These are phyloP conservation scores for Tremella fuciformis DNA, from an alignment of 768 basidiomycete species.

Conservation along the genomic window DNA sequence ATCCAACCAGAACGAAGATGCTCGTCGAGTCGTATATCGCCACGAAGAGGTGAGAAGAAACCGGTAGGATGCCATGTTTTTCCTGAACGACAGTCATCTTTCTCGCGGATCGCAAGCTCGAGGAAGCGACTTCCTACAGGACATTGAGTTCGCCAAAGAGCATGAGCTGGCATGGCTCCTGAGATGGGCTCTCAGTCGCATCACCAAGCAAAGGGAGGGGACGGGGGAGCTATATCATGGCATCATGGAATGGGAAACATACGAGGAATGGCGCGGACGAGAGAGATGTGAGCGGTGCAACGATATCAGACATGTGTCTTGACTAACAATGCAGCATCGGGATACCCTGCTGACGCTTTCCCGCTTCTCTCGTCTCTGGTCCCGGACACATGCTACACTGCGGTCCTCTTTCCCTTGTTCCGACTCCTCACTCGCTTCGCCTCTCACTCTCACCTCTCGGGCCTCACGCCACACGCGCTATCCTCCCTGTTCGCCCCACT, in stretches of 20 bases:
- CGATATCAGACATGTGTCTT: constrained; percentile 9
- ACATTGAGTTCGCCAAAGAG: constrained; percentile 76
- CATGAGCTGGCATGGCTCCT: constrained; percentile 88
- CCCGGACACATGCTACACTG: constrained; percentile 20
- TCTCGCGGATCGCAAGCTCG: neutral
- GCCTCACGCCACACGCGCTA: constrained; percentile 85
- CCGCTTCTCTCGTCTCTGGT: constrained; percentile 60
- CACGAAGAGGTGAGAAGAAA: constrained; percentile 43
- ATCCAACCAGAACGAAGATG: constrained; percentile 66
- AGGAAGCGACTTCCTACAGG: constrained; percentile 51
- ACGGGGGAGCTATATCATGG: constrained; percentile 54
- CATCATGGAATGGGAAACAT: constrained; percentile 77
- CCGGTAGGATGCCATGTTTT: too few species aligned
- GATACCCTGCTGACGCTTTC: constrained; percentile 72
- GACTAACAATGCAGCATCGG: constrained; percentile 55
- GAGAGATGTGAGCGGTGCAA: constrained; percentile 64
- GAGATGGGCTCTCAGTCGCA: constrained; percentile 83
- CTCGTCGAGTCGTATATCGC: constrained; percentile 76
- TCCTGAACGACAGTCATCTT: too few species aligned
- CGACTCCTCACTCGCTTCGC: constrained; percentile 77
- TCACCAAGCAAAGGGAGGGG: constrained; percentile 62
- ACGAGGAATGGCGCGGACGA: constrained; percentile 72
- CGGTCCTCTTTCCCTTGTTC: constrained; percentile 59
- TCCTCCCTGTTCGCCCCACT: constrained; percentile 86
- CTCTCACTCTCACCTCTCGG: constrained; percentile 77